Evolutionary conservation across 495 filamentous ascomycete genomes (phyloP).

Genomic region (Lasiosphaeria miniovina): DNA sequence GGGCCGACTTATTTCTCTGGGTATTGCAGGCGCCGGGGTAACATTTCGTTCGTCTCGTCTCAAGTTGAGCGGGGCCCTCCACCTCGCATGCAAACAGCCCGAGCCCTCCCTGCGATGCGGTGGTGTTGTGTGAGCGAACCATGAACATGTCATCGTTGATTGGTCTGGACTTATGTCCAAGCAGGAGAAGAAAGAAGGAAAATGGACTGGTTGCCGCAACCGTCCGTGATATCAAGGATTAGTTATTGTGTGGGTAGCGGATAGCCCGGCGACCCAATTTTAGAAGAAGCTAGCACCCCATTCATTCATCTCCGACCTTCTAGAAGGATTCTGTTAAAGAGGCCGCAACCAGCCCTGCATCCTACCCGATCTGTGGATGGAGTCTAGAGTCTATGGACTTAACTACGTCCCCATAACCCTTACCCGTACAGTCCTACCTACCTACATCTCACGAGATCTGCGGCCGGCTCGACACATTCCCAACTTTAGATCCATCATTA

Average conservation of each 20-base stretch:
- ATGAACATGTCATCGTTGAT: not conserved
- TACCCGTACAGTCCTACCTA: no score
- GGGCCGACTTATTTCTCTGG: constrained; percentile 8
- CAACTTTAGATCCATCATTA: no score
- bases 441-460: no score
- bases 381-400: no score
- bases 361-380: not conserved
- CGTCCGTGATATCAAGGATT: constrained; percentile 1
- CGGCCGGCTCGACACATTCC: no score
- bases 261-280: constrained; percentile 12
- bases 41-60: constrained; percentile 11
- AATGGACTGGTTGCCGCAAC: constrained; percentile 1
- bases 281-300: constrained; percentile 1
- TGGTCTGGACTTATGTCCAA: not conserved
- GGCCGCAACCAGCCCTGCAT: constrained; percentile 25
- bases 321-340: constrained; percentile 27
- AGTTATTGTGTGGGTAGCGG: not conserved
- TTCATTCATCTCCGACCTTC: constrained; percentile 12
- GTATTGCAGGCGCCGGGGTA: constrained; percentile 5
- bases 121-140: not conserved
- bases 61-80: constrained; percentile 8
- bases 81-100: not conserved
- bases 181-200: not conserved
- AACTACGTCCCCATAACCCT: no score
- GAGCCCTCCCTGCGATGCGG: no score